Conservation (phyloP, 2,329 filamentous ascomycete genomes). For the Fonsecaea erecta region DNA sequence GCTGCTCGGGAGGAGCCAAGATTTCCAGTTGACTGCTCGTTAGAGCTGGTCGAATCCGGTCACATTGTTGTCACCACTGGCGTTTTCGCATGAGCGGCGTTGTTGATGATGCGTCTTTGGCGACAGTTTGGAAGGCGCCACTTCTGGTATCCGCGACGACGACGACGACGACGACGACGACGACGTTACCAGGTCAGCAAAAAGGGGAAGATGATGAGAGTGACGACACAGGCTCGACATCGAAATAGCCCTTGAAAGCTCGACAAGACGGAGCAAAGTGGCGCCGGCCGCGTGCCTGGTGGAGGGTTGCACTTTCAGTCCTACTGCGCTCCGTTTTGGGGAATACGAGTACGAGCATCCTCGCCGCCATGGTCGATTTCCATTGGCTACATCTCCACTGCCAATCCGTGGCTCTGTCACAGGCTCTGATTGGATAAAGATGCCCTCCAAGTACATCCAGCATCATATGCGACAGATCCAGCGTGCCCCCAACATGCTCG, state of each 20-base stretch:
- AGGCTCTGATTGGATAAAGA: not conserved
- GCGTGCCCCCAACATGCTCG: not conserved
- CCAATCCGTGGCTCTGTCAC: not conserved
- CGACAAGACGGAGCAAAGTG: not conserved
- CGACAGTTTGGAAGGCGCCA: not conserved
- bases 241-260: not conserved
- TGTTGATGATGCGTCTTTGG: not conserved
- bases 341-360: constrained; percentile 18
- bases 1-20: not conserved
- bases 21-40: not conserved
- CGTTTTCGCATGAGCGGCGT: not conserved
- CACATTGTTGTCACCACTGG: not conserved
- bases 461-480: not conserved
- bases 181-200: too few relatives aligned
- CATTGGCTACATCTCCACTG: not conserved
- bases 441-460: not conserved
- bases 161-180: too few relatives aligned
- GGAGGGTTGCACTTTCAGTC: constrained; percentile 15
- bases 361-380: not conserved
- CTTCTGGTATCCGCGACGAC: not conserved
- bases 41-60: not conserved
- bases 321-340: too few relatives aligned
- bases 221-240: not conserved
- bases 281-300: not conserved
- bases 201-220: not conserved